Percentiles rank a stretch among this genome's conserved stretches.
Evolutionary conservation across 2,329 filamentous ascomycete species (phyloP).

Genomic region (Monosporascus sp.): DNA sequence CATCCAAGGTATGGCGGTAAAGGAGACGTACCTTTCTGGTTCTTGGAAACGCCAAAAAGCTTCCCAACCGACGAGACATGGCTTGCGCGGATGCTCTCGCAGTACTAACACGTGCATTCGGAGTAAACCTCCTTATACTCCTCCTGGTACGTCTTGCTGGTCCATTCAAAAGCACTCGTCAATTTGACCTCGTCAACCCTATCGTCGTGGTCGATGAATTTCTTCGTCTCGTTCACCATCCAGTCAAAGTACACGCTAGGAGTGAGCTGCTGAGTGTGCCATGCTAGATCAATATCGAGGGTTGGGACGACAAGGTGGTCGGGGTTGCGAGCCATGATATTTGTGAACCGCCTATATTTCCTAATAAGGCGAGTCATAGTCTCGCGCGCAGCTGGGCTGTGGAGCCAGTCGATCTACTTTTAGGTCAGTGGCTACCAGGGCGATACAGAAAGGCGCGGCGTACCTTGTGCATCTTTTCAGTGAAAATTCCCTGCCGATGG

Average conservation of each 20-base stretch:
- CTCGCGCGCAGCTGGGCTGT: constrained; percentile 57
- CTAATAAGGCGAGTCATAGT: constrained; percentile 61
- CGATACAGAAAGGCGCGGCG: not conserved
- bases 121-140: constrained; percentile 62
- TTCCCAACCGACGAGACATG: constrained; percentile 43
- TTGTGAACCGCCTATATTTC: constrained; percentile 62
- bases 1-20: no score
- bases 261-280: constrained; percentile 76
- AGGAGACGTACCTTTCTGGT: constrained; percentile 34
- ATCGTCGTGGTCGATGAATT: constrained; percentile 78
- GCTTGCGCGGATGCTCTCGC: constrained; percentile 61
- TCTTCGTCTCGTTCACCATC: constrained; percentile 40
- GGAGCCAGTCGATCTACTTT: constrained; percentile 66
- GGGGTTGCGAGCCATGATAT: constrained; percentile 47
- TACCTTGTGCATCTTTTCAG: constrained; percentile 65
- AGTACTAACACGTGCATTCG: constrained; percentile 81
- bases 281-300: constrained; percentile 68
- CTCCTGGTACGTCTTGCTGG: constrained; percentile 63
- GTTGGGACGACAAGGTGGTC: constrained; percentile 58
- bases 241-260: constrained; percentile 58
- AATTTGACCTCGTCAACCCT: constrained; percentile 68
- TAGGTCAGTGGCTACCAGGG: not conserved
- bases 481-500: constrained; percentile 59
- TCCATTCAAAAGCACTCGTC: constrained; percentile 64
- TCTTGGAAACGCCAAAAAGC: constrained; percentile 39